Base-by-base conservation (phyloP, 2,329 filamentous ascomycete genomes). In the Diaporthe aspalathi region DNA sequence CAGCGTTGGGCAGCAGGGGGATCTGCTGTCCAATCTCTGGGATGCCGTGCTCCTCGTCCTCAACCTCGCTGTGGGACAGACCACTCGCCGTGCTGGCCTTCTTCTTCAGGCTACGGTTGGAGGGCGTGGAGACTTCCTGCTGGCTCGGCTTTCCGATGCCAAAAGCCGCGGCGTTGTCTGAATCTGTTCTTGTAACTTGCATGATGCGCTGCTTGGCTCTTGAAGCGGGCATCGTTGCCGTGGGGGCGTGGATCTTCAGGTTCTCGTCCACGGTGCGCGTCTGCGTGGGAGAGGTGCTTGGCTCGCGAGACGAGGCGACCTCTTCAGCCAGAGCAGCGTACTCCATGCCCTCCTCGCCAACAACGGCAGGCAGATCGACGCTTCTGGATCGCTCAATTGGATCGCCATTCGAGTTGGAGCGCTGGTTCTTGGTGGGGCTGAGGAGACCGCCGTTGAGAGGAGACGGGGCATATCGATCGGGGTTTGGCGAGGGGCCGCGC, bases 21-120 rank as follows among this genome's bases (percentile, higher is more conserved):
- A 99, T 95, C 78, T 95, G 92, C 77, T 93, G 90, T 60, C 95
- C 95, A 75, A 98, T 96, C 79, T 97, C 93, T 2, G 95, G 95
- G 76, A 98, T 97, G 27, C 95, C 95, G 69, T 94, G 91, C 74
- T 96, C 93, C 56, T 95, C 93, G 22, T 92, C 92, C 74, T 91
- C 83, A 50, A 81, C 82, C 56, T 86, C 84, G 70, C 85, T 85
- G 57, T 85, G 84, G 52, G 87, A 86, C 47, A 85, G 79, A 66
- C 87, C 86, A 71, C 85, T 85, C 52, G 81, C 77, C 5, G 82
- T 87, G 78, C 90, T 93, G 38, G 88, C 85, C 75, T 90, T 90
- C 74, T 92, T 90, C 80, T 89, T 90, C 72, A 91, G 81, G 74
- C 87, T 88, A 68, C 85, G 82, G 38, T 85, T 79, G 75, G 80